phyloP scores from a whole-genome alignment of 192 early-diverging fungal species.

The Polychytrium aggregatum region DNA sequence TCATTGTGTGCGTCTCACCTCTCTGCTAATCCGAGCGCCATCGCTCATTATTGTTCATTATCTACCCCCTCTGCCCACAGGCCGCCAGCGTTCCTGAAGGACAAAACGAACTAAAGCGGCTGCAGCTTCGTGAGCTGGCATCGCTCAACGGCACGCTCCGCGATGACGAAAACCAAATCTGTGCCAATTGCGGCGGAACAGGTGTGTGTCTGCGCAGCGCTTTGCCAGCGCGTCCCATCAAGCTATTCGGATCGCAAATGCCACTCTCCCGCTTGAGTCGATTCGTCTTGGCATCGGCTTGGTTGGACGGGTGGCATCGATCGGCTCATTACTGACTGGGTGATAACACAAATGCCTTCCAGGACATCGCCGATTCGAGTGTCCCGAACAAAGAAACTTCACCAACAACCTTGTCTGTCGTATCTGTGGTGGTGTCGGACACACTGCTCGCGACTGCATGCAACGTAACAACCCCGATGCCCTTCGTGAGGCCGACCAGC shows the following conservation, averaged over 20 bases:
- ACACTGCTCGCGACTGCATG: conserved; percentile 87
- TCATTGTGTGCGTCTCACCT: too few species aligned
- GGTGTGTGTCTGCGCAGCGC: conserved; percentile 10
- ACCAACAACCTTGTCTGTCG: conserved; percentile 77
- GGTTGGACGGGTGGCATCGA: too few species aligned
- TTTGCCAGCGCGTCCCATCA: background rate
- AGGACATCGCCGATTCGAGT: conserved; percentile 87
- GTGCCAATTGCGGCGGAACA: conserved; percentile 80
- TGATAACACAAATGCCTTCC: too few species aligned
- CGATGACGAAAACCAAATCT: conserved; percentile 90
- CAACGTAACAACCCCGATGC: conserved; percentile 74
- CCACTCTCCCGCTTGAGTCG: too few species aligned
- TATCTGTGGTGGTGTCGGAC: conserved; percentile 81
- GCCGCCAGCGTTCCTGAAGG: conserved; percentile 83
- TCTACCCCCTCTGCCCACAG: conserved; percentile 36
- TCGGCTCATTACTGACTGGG: too few species aligned
- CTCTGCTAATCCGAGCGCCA: too few species aligned
- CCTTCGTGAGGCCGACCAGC: conserved; percentile 55
- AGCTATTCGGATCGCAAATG: too few species aligned
- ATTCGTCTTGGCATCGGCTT: too few species aligned
- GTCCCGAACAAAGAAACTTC: conserved; percentile 77
- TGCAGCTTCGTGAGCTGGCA: conserved; percentile 89
- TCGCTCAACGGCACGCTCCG: conserved; percentile 91
- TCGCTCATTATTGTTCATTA: conserved; percentile 4
- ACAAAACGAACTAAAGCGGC: conserved; percentile 89